Conservation (phyloP, 2,329 filamentous ascomycete genomes). For the Ceratocystis papillata region DNA sequence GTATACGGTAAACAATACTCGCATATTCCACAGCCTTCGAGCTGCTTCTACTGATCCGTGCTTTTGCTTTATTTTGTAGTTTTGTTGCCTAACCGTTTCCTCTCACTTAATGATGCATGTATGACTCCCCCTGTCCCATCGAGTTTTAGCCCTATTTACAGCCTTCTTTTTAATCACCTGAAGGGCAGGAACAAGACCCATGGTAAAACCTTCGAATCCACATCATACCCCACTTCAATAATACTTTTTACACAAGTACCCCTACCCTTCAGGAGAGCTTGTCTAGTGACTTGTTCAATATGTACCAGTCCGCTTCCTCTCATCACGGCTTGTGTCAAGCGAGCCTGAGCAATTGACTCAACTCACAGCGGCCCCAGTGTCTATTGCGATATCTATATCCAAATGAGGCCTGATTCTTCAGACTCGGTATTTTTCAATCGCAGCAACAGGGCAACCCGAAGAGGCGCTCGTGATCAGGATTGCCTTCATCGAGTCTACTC, state of each 20-base stretch:
- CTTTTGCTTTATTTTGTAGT: background rate
- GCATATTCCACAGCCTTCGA: background rate
- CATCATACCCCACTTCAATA: background rate
- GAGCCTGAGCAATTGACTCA: background rate
- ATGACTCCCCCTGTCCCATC: too few species aligned
- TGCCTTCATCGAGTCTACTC: too few species aligned
- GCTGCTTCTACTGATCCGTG: background rate
- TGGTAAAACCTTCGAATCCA: background rate
- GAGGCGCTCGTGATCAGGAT: too few species aligned
- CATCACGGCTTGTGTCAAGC: background rate
- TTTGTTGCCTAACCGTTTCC: background rate
- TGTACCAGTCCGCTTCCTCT: background rate
- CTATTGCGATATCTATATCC: too few species aligned
- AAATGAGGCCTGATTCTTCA: too few species aligned
- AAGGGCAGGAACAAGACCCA: background rate
- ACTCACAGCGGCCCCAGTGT: background rate
- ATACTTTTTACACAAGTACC: background rate
- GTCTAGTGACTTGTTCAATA: background rate
- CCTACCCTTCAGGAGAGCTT: background rate
- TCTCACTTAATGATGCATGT: too few species aligned
- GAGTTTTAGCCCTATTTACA: background rate
- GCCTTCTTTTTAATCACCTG: background rate
- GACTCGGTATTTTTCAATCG: too few species aligned
- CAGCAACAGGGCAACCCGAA: too few species aligned
- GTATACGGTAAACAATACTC: background rate